Evolutionary conservation across 2,329 filamentous ascomycete genomes (phyloP), one percentile per base, ranked within the genome.

Genomic region (Nigrospora sphaerica): DNA sequence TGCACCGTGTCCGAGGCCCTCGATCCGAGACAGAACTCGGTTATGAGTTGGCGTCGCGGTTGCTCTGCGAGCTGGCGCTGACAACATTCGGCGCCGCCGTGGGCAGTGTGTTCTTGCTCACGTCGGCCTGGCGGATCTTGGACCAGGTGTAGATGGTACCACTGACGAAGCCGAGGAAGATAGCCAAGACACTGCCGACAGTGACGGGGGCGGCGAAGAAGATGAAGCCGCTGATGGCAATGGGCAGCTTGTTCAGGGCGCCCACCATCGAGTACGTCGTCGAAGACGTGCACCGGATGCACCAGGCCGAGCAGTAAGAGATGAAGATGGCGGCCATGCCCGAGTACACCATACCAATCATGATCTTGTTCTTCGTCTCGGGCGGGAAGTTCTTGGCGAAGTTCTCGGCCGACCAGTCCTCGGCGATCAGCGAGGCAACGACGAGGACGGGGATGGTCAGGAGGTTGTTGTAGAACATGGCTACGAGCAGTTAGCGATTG

Each of bases 391-490:
- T 97, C 67, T 78, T 82, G 56, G 73, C 69, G 57, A 98, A 71
- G 71, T 98, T 98, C 51, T 77, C 76, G 43, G 80, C 73, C 7
- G 91, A 95, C 93, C 93, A 98, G 71, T 97, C 88, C 67, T 98
- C 93, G 55, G 86, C 73, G 53, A 95, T 59, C 45, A 96, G 72
- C 32, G 92, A 95, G 65, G 84, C 83, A 57, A 89, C 65, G 48
- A 97, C 68, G 44, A 98, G 82, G 59, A 97, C 85, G 28, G 93
- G 93, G 53, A 98, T 95, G 47, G 91, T 95, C 55, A 98, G 82
- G 41, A 97, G 80, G 70, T 98, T 97, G 81, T 98, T 98, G 78
- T 98, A 98, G 74, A 93, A 97, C 93, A 97, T 98, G 62, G 91
- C 92, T 97, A 54, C 3, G 28, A 14, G 41, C 42, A 41, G 61